Conservation (phyloP, 805 yeast genomes). For the Metschnikowia arizonensis region DNA sequence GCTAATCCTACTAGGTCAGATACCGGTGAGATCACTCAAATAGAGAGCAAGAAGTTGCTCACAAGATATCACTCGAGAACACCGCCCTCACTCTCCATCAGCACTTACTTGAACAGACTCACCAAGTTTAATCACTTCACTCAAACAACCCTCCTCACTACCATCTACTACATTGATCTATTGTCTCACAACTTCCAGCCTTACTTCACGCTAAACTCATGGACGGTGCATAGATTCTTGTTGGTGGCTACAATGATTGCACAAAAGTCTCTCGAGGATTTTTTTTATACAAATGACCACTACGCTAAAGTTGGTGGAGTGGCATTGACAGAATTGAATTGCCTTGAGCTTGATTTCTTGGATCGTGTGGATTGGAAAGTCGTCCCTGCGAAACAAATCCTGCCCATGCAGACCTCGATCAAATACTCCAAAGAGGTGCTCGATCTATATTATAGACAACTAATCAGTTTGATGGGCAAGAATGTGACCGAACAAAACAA, state of each 20-base stretch:
- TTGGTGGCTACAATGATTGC: constrained; percentile 89
- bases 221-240: constrained; percentile 89
- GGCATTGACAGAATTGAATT: constrained; percentile 73
- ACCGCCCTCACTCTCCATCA: constrained; percentile 82
- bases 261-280: constrained; percentile 87
- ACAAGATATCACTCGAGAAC: constrained; percentile 93
- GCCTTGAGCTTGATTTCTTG: constrained; percentile 84
- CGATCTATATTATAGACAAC: constrained; percentile 37
- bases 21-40: constrained; percentile 21
- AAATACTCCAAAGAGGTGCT: constrained; percentile 36
- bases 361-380: constrained; percentile 67
- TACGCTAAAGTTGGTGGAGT: constrained; percentile 97
- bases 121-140: constrained; percentile 83
- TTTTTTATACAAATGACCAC: constrained; percentile 88
- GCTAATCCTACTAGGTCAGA: constrained; percentile 23
- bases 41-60: constrained; percentile 31
- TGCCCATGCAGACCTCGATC: constrained; percentile 22
- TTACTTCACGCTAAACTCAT: constrained; percentile 76
- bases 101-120: constrained; percentile 64
- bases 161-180: constrained; percentile 88
- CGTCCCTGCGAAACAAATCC: constrained; percentile 36
- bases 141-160: constrained; percentile 71
- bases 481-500: constrained; percentile 19
- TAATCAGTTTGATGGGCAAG: constrained; percentile 40
- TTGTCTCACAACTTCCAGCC: constrained; percentile 70